Base-by-base conservation (phyloP, 495 filamentous ascomycete species). In the Daldinia loculata region DNA sequence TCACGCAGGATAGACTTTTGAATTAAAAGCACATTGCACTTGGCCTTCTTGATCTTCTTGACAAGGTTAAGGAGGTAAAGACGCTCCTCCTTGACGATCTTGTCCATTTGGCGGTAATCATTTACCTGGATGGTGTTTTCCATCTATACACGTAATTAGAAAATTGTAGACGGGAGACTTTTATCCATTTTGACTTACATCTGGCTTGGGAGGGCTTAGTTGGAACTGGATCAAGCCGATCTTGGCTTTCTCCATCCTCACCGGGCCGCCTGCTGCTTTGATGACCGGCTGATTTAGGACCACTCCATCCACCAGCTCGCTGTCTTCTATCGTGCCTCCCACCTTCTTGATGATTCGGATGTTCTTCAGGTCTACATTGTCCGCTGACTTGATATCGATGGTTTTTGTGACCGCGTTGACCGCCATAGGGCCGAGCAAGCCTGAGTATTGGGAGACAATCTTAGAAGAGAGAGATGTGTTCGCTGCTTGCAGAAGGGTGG, bases 1-100 rank as follows among this genome's bases (percentile, higher is more conserved):
- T 99, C 95, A 73, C 95, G 89, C 50, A 99, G 89, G 72, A 99
- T 99, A 17, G 95, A 98, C 82, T 99, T 99, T 77, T 99, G 95
- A 72, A 99, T 98, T 72, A 99, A 86, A 60, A 99, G 89, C 34
- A 99, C 96, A 76, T 99, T 99, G 85, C 95, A 99, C 83, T 98
- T 98, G 73, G 94, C 94, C 86, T 97, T 98, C 84, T 98, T 97
- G 83, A 99, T 99, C 88, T 98, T 99, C 89, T 99, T 99, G 76
- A 94, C 93, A 89, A 99, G 93, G 83, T 98, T 97, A 50, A 99
- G 89, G 65, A 99, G 86, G 81, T 99, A 99, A 66, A 94, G 93
- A 65, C 96, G 93, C 84, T 99, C 95, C 83, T 99, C 95, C 81
- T 99, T 99, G 61, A 99, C 86, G 72, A 99, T 99, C 86, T 98